Base-by-base conservation (phyloP, 805 yeast genomes). In the Debaryomyces tyrocola region DNA sequence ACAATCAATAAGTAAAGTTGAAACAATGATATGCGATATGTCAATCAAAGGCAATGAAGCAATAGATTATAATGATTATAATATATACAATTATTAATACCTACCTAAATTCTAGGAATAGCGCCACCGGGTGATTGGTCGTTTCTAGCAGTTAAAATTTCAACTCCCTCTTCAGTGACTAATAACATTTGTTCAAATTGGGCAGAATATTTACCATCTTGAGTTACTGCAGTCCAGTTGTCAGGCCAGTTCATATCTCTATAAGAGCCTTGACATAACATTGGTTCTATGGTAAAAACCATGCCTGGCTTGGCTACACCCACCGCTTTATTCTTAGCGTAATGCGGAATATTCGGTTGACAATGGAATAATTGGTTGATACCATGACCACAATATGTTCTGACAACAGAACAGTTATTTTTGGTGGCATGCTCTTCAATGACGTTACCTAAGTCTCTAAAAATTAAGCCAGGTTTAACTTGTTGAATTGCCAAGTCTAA, bases 221-320 rank as follows among this genome's bases (percentile, higher is more conserved):
- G 83, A 14, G 99, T 94, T 14, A 82, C 80, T 1, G 96, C 82
- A 4, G 99, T 94, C 99, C 99, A 94, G 66, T 89, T 87, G 66
- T 94, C 99, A 2, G 99, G 99, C 99, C 99, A 94, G 46, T 83
- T 74, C 48, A 79, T 68, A 66, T 91, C 98, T 60, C 80, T 80
- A 72, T 80, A 85, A 0, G 85, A 72, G 7, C 99, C 99, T 53
- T 83, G 73, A 62, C 89, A 87, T 55, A 94, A 80, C 99, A 94
- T 94, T 39, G 99, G 99, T 70, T 94, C 99, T 47, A 94, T 89
- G 18, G 99, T 94, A 75, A 94, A 94, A 11, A 88, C 90, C 85
- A 91, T 87, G 18, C 99, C 99, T 18, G 96, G 92, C 64, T 89
- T 89, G 73, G 94, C 91, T 38, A 89, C 83, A 48, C 99, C 99